These are phyloP conservation scores for Colletotrichum lindemuthianum DNA, from an alignment of 2,329 filamentous ascomycete genomes.

Conservation along the genomic window DNA sequence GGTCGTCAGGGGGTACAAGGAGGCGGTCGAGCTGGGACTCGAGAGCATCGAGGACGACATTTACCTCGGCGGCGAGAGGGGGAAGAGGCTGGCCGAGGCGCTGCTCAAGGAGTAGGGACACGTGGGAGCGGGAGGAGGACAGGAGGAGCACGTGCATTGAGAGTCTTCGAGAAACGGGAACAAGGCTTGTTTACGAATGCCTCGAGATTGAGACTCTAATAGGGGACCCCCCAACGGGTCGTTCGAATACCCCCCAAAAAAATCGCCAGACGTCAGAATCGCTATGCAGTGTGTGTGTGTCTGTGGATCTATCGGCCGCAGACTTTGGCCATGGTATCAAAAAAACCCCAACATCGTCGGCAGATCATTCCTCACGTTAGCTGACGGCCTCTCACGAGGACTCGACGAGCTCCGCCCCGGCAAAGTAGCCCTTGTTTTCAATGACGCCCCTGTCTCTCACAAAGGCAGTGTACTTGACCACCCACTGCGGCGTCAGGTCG, in stretches of 20 bases:
- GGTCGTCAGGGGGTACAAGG: conserved; percentile 83
- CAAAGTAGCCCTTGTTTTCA: conserved; percentile 98
- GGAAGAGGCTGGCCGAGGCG: conserved; percentile 59
- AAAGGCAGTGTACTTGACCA: conserved; percentile 96
- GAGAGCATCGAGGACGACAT: conserved; percentile 68
- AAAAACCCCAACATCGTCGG: conserved; percentile 20
- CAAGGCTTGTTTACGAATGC: conserved; percentile 2
- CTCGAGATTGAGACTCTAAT: conserved; percentile 24
- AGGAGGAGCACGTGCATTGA: background rate
- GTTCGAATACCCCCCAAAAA: conserved; percentile 11
- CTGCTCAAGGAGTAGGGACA: conserved; percentile 38
- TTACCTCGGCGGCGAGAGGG: conserved; percentile 68
- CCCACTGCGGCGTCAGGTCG: conserved; percentile 89
- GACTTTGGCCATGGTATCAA: conserved; percentile 32
- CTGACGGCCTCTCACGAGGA: conserved; percentile 4
- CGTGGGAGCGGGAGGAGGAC: no score
- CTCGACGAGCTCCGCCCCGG: conserved; percentile 75
- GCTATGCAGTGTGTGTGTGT: conserved; percentile 26
- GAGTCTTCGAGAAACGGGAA: conserved; percentile 3
- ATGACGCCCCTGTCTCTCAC: conserved; percentile 92
- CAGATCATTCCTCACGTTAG: background rate
- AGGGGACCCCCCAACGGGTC: conserved; percentile 22
- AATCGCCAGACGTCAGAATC: conserved; percentile 32
- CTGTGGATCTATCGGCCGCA: conserved; percentile 21
- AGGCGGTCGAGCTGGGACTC: conserved; percentile 78